Conservation (phyloP, 495 filamentous ascomycete genomes). For the Talaromyces nanjingensis region DNA sequence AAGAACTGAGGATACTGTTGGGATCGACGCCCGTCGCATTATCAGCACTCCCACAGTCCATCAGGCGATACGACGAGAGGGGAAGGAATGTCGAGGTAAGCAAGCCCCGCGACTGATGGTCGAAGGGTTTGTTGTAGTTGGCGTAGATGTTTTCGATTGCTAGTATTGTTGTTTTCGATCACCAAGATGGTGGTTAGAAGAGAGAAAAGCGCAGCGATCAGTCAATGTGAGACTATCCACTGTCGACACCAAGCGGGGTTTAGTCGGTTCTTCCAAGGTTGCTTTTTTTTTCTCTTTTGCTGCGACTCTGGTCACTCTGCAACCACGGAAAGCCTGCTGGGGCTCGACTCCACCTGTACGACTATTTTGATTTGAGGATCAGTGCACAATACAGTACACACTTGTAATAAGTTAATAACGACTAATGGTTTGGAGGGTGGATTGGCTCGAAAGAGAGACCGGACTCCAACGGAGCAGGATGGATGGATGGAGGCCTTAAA, state of each 20-base stretch:
- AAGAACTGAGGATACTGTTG: conserved; percentile 38
- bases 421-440: background rate
- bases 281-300: background rate
- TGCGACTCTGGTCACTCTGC: background rate
- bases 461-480: background rate
- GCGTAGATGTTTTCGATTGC: background rate
- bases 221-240: background rate
- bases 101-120: background rate
- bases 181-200: background rate
- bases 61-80: conserved; percentile 11
- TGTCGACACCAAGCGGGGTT: background rate
- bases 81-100: background rate
- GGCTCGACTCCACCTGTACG: background rate
- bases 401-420: background rate
- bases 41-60: conserved; percentile 38
- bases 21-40: conserved; percentile 43
- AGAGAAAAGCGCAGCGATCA: background rate
- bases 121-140: background rate
- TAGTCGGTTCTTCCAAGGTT: background rate
- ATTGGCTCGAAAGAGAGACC: too few species aligned
- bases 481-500: too few species aligned
- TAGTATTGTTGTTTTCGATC: background rate
- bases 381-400: background rate
- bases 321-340: background rate
- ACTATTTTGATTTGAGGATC: background rate